A percentile compares a stretch with the other conserved stretches of the same genome.
phyloP scores from a whole-genome alignment of 768 basidiomycete species.

The Cystofilobasidium macerans region DNA sequence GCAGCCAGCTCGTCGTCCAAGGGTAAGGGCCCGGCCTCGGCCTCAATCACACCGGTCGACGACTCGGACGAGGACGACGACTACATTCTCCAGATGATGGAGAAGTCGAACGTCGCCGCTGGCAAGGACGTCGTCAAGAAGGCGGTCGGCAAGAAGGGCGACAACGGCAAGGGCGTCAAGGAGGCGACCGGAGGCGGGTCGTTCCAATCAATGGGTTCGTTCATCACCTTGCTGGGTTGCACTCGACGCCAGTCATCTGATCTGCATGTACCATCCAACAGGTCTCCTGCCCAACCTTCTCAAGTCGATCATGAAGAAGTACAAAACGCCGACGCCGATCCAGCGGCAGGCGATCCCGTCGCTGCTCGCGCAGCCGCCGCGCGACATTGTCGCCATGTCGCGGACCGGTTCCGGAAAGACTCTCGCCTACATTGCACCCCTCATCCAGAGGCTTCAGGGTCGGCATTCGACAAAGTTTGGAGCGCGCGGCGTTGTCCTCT shows the following conservation, averaged over 20 bases:
- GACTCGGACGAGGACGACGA: slow-evolving; percentile 49
- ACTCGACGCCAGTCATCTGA: background rate
- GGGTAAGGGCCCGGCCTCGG: slow-evolving; percentile 19
- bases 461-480: slow-evolving; percentile 69
- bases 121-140: slow-evolving; percentile 69
- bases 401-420: slow-evolving; percentile 97
- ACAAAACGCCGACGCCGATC: slow-evolving; percentile 89
- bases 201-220: slow-evolving; percentile 88
- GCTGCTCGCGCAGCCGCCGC: slow-evolving; percentile 67
- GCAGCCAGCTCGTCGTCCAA: background rate
- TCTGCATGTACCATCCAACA: too few relatives aligned
- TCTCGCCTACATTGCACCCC: slow-evolving; percentile 85
- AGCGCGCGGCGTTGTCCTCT: slow-evolving; percentile 71
- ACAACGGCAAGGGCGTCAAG: slow-evolving; percentile 56
- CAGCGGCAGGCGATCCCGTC: slow-evolving; percentile 81
- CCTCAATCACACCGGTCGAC: slow-evolving; percentile 23
- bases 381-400: slow-evolving; percentile 96
- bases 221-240: background rate
- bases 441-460: slow-evolving; percentile 74
- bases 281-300: slow-evolving; percentile 74
- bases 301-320: slow-evolving; percentile 81
- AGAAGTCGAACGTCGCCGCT: slow-evolving; percentile 59
- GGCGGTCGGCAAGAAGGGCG: slow-evolving; percentile 45
- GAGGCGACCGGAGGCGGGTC: slow-evolving; percentile 83
- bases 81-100: slow-evolving; percentile 58